Conservation (phyloP, 2,329 filamentous ascomycete species). For the Chaetomiaceae sp. region DNA sequence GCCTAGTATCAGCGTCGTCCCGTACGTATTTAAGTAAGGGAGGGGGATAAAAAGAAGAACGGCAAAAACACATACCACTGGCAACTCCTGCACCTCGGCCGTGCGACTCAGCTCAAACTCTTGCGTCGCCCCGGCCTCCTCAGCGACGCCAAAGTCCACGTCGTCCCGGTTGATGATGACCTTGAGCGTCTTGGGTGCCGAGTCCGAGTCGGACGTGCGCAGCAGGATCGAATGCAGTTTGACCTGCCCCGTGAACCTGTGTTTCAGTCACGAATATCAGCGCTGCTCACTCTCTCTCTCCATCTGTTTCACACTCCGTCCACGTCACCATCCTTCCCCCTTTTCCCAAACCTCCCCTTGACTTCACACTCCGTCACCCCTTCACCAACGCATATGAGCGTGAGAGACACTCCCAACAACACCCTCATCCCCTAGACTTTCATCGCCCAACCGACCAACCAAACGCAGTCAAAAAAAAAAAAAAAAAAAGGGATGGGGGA, state of each 20-base stretch:
- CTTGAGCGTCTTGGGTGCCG: constrained; percentile 77
- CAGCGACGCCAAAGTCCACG: constrained; percentile 75
- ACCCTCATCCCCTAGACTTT: not conserved
- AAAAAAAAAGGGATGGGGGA: no score
- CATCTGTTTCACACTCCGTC: no score
- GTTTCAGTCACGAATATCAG: not conserved
- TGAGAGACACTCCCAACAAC: not conserved
- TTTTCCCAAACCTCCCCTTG: no score
- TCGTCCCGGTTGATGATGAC: constrained; percentile 83
- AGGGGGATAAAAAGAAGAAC: not conserved
- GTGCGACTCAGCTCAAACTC: constrained; percentile 72
- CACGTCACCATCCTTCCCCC: no score
- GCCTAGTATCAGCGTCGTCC: no score
- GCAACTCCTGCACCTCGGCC: constrained; percentile 77
- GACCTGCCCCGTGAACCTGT: constrained; percentile 85
- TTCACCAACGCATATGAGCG: no score
- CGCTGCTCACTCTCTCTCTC: no score
- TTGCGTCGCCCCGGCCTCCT: constrained; percentile 67
- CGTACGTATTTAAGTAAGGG: not conserved
- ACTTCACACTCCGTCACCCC: no score
- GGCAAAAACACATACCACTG: constrained; percentile 46
- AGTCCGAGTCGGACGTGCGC: constrained; percentile 65
- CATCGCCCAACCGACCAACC: not conserved
- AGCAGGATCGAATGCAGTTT: constrained; percentile 87
- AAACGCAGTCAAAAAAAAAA: not conserved